phyloP scores from a whole-genome alignment of 345 rosid genomes.

The Alliaria petiolata region DNA sequence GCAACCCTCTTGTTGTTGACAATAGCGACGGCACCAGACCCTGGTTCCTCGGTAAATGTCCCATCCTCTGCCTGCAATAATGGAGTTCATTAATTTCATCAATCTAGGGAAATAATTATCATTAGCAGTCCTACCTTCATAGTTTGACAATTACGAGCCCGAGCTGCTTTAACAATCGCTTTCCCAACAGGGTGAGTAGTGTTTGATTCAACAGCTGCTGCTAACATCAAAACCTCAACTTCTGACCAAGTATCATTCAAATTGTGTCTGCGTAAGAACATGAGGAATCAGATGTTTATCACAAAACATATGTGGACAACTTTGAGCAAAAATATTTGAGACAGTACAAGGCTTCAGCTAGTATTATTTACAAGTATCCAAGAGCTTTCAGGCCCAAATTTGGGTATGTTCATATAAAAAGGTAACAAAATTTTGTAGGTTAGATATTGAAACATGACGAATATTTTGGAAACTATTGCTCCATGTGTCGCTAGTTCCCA shows the following conservation, averaged over 20 bases:
- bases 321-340: neutral
- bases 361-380: neutral
- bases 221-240: slow-evolving; percentile 70
- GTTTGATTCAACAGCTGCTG: slow-evolving; percentile 91
- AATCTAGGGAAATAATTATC: neutral
- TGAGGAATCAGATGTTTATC: slow-evolving; percentile 1
- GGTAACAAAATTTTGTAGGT: neutral
- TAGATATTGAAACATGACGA: neutral
- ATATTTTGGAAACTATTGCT: neutral
- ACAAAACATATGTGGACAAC: neutral
- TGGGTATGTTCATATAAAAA: neutral
- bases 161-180: slow-evolving; percentile 88
- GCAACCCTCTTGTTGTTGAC: slow-evolving; percentile 65
- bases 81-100: slow-evolving; percentile 6
- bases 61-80: slow-evolving; percentile 65
- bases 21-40: slow-evolving; percentile 80
- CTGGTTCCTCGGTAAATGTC: slow-evolving; percentile 89
- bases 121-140: slow-evolving; percentile 45
- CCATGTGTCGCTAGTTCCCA: neutral
- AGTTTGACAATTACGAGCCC: slow-evolving; percentile 40
- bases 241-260: slow-evolving; percentile 45
- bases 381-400: neutral
- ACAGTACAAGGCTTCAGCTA: neutral
- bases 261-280: slow-evolving; percentile 47
- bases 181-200: slow-evolving; percentile 94